phyloP scores from a whole-genome alignment of 345 rosid species.

The Heritiera littoralis region DNA sequence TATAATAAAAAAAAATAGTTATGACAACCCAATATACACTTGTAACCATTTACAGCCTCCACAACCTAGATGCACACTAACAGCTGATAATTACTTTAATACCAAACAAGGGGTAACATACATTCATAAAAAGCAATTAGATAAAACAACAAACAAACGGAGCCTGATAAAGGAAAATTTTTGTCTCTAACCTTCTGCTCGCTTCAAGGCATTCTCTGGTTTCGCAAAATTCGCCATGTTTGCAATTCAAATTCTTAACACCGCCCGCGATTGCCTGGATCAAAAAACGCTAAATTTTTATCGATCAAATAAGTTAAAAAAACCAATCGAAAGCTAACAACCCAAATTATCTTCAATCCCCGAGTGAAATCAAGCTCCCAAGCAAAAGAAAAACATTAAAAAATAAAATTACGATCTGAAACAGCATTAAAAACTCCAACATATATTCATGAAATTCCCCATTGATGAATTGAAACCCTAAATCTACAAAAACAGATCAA shows the following conservation, averaged over 20 bases:
- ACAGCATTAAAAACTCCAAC: neutral
- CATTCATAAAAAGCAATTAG: neutral
- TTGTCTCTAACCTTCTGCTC: constrained; percentile 73
- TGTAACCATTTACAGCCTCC: neutral
- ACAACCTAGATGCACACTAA: neutral
- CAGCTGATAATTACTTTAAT: neutral
- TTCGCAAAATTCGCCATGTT: constrained; percentile 75
- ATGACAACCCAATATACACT: neutral
- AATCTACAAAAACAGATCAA: constrained; percentile 1
- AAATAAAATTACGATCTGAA: neutral
- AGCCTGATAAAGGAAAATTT: neutral
- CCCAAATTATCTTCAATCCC: neutral
- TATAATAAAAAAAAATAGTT: neutral
- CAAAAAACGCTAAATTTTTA: neutral
- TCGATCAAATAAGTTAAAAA: constrained; percentile 17
- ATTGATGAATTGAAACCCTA: neutral
- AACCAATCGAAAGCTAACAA: neutral
- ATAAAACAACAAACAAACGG: neutral
- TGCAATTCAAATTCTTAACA: constrained; percentile 26
- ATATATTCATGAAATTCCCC: neutral
- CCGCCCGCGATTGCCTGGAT: neutral
- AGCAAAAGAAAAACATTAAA: neutral
- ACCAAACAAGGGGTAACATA: neutral
- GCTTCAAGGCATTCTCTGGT: constrained; percentile 89
- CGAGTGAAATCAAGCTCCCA: neutral